Conservation (phyloP, 225 moss, liverwort and hornwort species). For the Marchantia paleacea region DNA sequence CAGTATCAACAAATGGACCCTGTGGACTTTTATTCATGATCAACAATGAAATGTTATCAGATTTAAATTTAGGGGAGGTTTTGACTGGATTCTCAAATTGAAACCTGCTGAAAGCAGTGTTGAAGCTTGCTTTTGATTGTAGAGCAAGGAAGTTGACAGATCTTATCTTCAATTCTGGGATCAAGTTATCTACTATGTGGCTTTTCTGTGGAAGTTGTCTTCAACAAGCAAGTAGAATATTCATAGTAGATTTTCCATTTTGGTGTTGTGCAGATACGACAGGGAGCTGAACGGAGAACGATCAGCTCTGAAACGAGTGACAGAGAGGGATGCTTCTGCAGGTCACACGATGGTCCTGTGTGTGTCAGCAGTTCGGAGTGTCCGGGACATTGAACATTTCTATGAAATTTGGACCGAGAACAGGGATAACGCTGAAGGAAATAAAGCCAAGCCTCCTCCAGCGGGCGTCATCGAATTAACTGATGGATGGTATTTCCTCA, state of each 20-base stretch:
- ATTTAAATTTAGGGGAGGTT: background rate
- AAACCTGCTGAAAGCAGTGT: background rate
- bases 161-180: background rate
- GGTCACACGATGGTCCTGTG: slow-evolving; percentile 35
- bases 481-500: slow-evolving; percentile 43
- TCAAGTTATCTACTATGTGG: background rate
- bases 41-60: too few relatives aligned
- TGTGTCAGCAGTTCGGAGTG: slow-evolving; percentile 33
- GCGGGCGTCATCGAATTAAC: slow-evolving; percentile 43
- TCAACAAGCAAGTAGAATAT: background rate
- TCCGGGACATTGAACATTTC: background rate
- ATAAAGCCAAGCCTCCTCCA: background rate
- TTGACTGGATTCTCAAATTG: background rate
- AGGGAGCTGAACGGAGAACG: slow-evolving; percentile 39
- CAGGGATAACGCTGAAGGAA: background rate
- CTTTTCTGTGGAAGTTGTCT: background rate
- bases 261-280: slow-evolving; percentile 33
- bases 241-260: background rate
- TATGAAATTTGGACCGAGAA: slow-evolving; percentile 3
- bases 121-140: too few relatives aligned
- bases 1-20: too few relatives aligned
- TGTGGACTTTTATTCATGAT: too few relatives aligned
- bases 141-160: too few relatives aligned
- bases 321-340: slow-evolving; percentile 39
- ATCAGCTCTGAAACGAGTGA: slow-evolving; percentile 39